A percentile compares a stretch with the other conserved stretches of the same genome.
These are phyloP conservation scores for Ambrosia artemisiifolia DNA, from an alignment of 129 eudicot species.

Conservation along the genomic window DNA sequence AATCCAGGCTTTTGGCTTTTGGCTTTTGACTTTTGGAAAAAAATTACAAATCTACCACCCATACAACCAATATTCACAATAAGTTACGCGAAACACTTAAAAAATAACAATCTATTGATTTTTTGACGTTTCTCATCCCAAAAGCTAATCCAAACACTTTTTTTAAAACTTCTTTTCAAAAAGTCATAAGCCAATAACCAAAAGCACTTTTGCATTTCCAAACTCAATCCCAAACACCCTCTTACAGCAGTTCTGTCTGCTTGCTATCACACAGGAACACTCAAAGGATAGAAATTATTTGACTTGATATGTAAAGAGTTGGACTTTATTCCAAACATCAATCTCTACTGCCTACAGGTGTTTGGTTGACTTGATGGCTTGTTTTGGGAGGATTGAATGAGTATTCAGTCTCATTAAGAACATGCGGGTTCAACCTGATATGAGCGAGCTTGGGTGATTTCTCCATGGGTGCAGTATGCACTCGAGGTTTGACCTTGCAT, in stretches of 20 bases:
- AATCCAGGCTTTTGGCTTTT: no score
- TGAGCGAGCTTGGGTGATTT: conserved; percentile 52
- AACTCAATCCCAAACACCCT: no score
- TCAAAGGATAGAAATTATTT: conserved; percentile 63
- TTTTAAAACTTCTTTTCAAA: no score
- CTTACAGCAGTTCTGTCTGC: conserved; percentile 54
- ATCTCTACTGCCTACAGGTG: conserved; percentile 61
- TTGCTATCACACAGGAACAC: conserved; percentile 67
- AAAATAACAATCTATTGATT: no score
- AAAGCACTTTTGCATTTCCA: no score
- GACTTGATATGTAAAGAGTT: conserved; percentile 45
- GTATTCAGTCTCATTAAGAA: conserved; percentile 48
- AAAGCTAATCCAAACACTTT: no score
- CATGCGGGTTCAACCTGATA: conserved; percentile 54
- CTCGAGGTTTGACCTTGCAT: conserved; percentile 68
- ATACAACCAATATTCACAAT: no score
- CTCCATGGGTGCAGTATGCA: conserved; percentile 75
- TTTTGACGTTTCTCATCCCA: no score
- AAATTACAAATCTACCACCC: no score
- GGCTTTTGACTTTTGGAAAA: no score
- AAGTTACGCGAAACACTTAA: no score
- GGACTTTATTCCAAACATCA: conserved; percentile 52
- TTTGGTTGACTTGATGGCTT: conserved; percentile 68
- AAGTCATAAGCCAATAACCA: no score
- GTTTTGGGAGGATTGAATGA: conserved; percentile 62